Base-by-base conservation (phyloP, 148 eudicot species). In the Arctostaphylos glauca region DNA sequence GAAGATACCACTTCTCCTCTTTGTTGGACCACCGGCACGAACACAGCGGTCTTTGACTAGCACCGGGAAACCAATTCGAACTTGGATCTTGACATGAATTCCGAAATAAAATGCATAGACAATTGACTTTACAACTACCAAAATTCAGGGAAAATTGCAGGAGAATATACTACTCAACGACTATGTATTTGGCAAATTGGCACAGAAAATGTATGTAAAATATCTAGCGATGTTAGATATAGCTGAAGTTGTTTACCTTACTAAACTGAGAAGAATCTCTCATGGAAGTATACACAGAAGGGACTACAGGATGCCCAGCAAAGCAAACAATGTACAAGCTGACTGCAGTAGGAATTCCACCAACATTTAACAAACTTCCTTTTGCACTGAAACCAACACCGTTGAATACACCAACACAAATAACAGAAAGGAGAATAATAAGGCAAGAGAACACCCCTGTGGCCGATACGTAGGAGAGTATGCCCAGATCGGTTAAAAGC, bases 261-360 rank as follows among this genome's bases (percentile, higher is more conserved):
- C 19, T 78, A 72, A 87, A 87, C 18, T 85, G 82, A 14, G 58
- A 58, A 0, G 81, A 43, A 48, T 60, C 25, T 50, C 49, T 84
- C 89, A 85, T 85, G 15, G 87, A 87, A 47, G 82, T 85, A 66
- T 85, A 87, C 2, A 87, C 76, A 2, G 87, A 52, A 47, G 89
- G 89, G 31, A 87, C 80, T 0, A 85, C 86, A 0, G 89, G 89
- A 78, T 85, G 89, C 49, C 87, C 84, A 19, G 80, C 89, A 68
- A 85, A 87, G 74, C 89, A 87, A 80, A 83, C 87, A 10, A 85
- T 81, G 48, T 76, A 87, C 81, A 87, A 78, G 79, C 86, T 83
- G 18, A 85, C 68, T 0, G 86, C 82, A 1, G 86, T 85, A 13
- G 82, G 80, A 72, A 87, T 54, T 7, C 87, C 86, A 21, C 54